Evolutionary conservation across 2,329 filamentous ascomycete species (phyloP), one percentile per base, ranked within the genome.

Genomic region (Sclerotinia nivalis): DNA sequence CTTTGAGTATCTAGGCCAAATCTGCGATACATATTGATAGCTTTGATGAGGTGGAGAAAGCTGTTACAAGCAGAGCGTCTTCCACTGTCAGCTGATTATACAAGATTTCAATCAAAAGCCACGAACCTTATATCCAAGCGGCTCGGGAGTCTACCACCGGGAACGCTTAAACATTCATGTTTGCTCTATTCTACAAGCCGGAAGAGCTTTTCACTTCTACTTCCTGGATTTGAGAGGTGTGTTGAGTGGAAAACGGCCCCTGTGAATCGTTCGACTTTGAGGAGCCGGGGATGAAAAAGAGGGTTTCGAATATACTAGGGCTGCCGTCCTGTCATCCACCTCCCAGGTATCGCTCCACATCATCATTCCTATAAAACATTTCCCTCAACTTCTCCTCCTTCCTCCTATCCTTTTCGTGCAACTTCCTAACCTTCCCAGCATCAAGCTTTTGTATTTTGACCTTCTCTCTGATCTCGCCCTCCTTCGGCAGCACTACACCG

Each of bases 331-430:
- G 5, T 52, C n/a, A 55, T 12, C 58, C 37, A 31, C 73, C 71
- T 8, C 75, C 72, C 25, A 78, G 60, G 68, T 96, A 96, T 76
- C 85, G 88, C 75, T 93, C 88, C 68, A 96, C 82, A 73, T 95
- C 91, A n/a, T 91, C 86, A 73, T 87, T 89, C 28, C 87, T 85
- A 80, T 92, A 95, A 72, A 97, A 91, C 81, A 92, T 84, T 74
- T 88, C 84, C 73, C 89, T 85, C 71, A 97, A 78, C 75, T 81
- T 88, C 71, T 91, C 87, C 25, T 85, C 84, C 72, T 84, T 89
- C 78, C 82, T 88, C 80, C 84, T 89, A 70, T 90, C 88, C 72
- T 89, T 86, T 56, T 83, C 80, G 3, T 87, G 88, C 77, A 85
- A 80, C 78, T 87, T 88, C 75, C 88, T 85, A 52, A 90, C 83